Percentiles rank a stretch among this genome's conserved stretches.
phyloP scores from a whole-genome alignment of 192 early-diverging fungal genomes.

The Borealophlyctis nickersoniae region DNA sequence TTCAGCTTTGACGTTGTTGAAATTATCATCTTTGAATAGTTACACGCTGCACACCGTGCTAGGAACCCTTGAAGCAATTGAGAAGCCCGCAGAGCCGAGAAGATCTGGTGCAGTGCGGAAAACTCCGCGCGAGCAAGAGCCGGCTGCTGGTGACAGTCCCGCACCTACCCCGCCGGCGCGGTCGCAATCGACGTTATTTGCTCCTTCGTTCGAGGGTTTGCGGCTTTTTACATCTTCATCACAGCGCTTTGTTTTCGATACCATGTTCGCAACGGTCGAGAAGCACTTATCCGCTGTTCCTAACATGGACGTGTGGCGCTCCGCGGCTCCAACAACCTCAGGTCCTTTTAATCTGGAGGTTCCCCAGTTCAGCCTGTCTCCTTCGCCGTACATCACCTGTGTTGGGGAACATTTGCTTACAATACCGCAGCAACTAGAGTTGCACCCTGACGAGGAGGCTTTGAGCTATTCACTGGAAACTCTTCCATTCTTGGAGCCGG shows the following conservation, averaged over 20 bases:
- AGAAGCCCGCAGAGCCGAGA: neutral
- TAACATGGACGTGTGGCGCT: conserved; percentile 40
- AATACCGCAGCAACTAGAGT: conserved; percentile 68
- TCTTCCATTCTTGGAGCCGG: conserved; percentile 42
- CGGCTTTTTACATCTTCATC: conserved; percentile 33
- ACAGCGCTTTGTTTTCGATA: conserved; percentile 59
- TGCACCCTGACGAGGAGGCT: conserved; percentile 53
- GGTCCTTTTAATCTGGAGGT: conserved; percentile 33
- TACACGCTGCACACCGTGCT: conserved; percentile 34
- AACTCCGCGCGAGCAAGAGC: neutral
- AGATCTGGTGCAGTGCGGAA: neutral
- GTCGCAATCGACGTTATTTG: neutral
- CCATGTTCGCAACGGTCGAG: conserved; percentile 50
- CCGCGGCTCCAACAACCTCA: conserved; percentile 17
- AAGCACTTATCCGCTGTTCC: conserved; percentile 44
- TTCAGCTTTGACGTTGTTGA: conserved; percentile 40
- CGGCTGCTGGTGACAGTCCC: neutral
- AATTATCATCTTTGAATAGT: conserved; percentile 56
- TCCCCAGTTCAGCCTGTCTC: conserved; percentile 65
- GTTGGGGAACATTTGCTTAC: conserved; percentile 66
- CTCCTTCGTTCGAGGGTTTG: neutral
- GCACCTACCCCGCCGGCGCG: neutral
- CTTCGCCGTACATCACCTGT: conserved; percentile 64
- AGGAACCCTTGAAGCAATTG: conserved; percentile 8
- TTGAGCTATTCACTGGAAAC: conserved; percentile 44